Base-by-base conservation (phyloP, 345 rosid species). In the Eucalyptus lansdowneana region DNA sequence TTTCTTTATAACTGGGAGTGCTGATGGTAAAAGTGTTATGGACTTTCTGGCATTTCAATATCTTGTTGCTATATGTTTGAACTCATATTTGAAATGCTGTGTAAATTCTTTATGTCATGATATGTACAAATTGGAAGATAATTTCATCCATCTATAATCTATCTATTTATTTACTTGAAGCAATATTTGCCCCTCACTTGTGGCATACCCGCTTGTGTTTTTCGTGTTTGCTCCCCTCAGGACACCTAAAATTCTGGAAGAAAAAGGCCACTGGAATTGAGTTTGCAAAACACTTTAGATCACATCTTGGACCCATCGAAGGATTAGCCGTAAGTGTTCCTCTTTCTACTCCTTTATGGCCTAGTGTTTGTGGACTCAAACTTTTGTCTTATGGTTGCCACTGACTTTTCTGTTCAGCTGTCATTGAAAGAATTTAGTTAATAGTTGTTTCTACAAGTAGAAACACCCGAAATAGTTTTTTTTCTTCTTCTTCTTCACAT, bases 161-260 rank as follows among this genome's bases (percentile, higher is more conserved):
- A 69, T 27, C 29, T 87, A 21, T 49, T n/a, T 37, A 60, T 83
- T 29, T 86, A 21, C 21, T 7, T 50, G 47, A 60, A 56, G 54
- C 29, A 34, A n/a, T 86, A 24, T 34, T 86, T 40, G 8, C 83
- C 83, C 83, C 83, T 76, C 83, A 10, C 8, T 50, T 53, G 25
- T 44, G 24, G 90, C 29, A 86, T 53, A 42, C 45, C 29, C 3
- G 5, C 25, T 50, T 45, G 45, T 25, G 58, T 21, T n/a, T 44
- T 76, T 49, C 9, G 29, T 86, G 60, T 16, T 42, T 91, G 65
- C 88, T 62, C 88, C 27, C 69, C 86, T 56, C 93, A 97, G 98
- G 99, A 53, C 99, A 98, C 93, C 91, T 97, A 94, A 98, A 98
- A 92, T 97, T 98, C 92, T 98, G 99, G 99, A 98, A 98, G 97